Base-by-base conservation (phyloP, 164 flowering plant species). In the Platanus orientalis region DNA sequence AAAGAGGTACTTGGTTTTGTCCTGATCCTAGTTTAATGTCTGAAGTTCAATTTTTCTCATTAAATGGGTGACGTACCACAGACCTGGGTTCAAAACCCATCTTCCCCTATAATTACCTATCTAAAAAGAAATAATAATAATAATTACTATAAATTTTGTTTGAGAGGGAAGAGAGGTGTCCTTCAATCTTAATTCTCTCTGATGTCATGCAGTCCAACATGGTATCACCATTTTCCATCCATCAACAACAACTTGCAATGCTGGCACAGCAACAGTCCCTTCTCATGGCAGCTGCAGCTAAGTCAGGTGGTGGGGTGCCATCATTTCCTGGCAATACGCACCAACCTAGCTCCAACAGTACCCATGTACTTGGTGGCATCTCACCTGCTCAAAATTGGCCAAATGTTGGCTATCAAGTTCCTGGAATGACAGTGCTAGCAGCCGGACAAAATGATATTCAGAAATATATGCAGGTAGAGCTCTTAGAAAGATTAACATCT, bases 161-260 rank as follows among this genome's bases (percentile, higher is more conserved):
- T 27, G 56, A n/a, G 7, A 34, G 20, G 24, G n/a, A 9, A 20
- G 17, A 17, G 13, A 26, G 28, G 21, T 30, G 13, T 10, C 40
- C 62, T 47, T 12, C n/a, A n/a, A 51, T 36, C 23, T 65, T 10
- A 10, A 14, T 42, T 2, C 20, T 54, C 29, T 28, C 3, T 61
- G 50, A 44, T 49, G 21, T 72, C 50, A 21, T 72, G 81, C 92
- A 91, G 97, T 73, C 94, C 66, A 85, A 80, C 64, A 84, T 89
- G 81, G 89, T 84, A 42, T 93, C 97, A 0, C 97, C 98, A 52
- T 93, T 81, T 76, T 60, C 94, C 51, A 11, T 76, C 72, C 97
- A 87, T 75, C 98, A 93, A 63, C 97, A 93, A 66, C 98, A 93
- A 68, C 81, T 93, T 49, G 90, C 88, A 1, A 78, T 89, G 82